Conservation (phyloP, 2,329 filamentous ascomycete species). For the Calonectria multiphialidica region DNA sequence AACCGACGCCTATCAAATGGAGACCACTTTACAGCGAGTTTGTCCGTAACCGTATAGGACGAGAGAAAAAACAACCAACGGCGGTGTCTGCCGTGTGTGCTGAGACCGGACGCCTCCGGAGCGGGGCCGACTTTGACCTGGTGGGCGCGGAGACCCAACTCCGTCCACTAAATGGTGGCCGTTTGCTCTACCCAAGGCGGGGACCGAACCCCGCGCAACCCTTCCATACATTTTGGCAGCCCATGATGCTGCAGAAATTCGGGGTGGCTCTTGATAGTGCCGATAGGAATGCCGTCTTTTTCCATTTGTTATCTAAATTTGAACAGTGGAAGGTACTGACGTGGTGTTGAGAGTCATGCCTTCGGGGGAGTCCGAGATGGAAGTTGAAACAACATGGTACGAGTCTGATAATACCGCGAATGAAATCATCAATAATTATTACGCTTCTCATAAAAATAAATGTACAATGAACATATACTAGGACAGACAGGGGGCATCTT, state of each 20-base stretch:
- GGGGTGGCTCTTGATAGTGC: too few relatives aligned
- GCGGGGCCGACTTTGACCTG: conserved; percentile 17
- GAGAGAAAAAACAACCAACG: not conserved
- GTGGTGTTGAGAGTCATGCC: too few relatives aligned
- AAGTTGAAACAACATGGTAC: too few relatives aligned
- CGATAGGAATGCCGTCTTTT: not conserved
- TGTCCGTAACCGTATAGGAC: not conserved
- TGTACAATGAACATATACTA: too few relatives aligned
- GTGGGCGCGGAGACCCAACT: not conserved
- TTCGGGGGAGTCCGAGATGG: too few relatives aligned
- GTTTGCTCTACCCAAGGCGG: not conserved
- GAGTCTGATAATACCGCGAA: too few relatives aligned
- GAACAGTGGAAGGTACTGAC: too few relatives aligned
- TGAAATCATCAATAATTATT: too few relatives aligned
- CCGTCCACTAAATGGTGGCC: not conserved
- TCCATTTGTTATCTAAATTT: not conserved
- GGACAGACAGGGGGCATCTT: too few relatives aligned
- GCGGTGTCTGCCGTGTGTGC: not conserved
- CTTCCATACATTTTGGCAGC: not conserved
- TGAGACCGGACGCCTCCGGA: conserved; percentile 20
- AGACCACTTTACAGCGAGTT: not conserved
- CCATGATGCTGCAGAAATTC: not conserved
- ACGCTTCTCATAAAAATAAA: not conserved
- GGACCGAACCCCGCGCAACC: not conserved
- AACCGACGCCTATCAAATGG: not conserved